Evolutionary conservation across 2,329 filamentous ascomycete species (phyloP).

Genomic region (Emmonsiellopsis sp.): DNA sequence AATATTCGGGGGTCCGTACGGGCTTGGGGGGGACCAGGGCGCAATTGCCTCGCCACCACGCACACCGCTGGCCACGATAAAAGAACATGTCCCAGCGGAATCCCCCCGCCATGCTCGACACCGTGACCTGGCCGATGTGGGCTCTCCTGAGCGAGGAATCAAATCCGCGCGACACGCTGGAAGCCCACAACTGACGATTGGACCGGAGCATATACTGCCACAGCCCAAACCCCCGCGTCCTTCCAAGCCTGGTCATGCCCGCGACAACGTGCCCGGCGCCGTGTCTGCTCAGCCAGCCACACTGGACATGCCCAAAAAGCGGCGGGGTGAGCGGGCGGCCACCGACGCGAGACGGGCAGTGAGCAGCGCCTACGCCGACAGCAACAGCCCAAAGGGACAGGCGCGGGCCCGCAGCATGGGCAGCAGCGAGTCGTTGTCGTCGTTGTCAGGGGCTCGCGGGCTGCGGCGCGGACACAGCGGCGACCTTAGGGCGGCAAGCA

Average conservation of each 20-base stretch:
- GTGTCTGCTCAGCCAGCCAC: slow-evolving; percentile 9
- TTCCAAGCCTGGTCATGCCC: not conserved
- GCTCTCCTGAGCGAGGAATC: slow-evolving; percentile 32
- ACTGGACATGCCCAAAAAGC: slow-evolving; percentile 21
- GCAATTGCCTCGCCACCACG: slow-evolving; percentile 26
- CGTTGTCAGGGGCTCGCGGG: slow-evolving; percentile 68
- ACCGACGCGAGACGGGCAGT: slow-evolving; percentile 16
- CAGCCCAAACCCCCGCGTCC: slow-evolving; percentile 16
- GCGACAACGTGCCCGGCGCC: slow-evolving; percentile 5
- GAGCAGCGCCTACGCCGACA: slow-evolving; percentile 32
- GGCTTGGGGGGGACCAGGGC: slow-evolving; percentile 14
- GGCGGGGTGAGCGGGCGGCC: slow-evolving; percentile 13
- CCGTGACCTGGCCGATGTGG: slow-evolving; percentile 33
- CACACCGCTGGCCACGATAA: slow-evolving; percentile 43
- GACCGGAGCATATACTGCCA: slow-evolving; percentile 30
- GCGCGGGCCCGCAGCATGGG: slow-evolving; percentile 55
- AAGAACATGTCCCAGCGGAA: slow-evolving; percentile 40
- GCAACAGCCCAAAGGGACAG: slow-evolving; percentile 25
- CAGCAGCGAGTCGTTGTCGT: slow-evolving; percentile 39
- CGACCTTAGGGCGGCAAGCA: slow-evolving; percentile 63
- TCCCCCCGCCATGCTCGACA: slow-evolving; percentile 32
- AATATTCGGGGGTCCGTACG: slow-evolving; percentile 26
- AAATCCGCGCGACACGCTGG: slow-evolving; percentile 27
- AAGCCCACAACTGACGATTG: slow-evolving; percentile 30
- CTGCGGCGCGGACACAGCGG: slow-evolving; percentile 47